Conservation (phyloP, 306 rosid species). For the Lathyrus tuberosus region DNA sequence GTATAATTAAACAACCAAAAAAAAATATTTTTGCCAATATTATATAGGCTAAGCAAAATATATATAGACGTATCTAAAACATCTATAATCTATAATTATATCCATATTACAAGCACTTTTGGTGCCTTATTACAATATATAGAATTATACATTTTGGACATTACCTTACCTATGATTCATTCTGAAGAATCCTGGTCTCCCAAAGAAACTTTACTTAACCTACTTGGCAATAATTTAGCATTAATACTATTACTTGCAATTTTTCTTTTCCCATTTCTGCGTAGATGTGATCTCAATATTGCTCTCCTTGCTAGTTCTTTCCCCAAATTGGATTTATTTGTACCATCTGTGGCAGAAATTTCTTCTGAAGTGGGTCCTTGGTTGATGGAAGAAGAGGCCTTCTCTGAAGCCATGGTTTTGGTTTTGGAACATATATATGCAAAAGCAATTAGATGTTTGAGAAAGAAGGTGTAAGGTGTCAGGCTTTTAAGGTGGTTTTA, state of each 20-base stretch:
- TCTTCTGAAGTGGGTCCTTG: constrained; percentile 49
- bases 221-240: constrained; percentile 60
- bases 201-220: constrained; percentile 74
- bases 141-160: constrained; percentile 22
- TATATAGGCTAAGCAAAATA: too few species aligned
- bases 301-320: constrained; percentile 74
- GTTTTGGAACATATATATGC: background rate
- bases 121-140: constrained; percentile 22
- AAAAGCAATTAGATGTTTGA: background rate
- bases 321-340: constrained; percentile 47
- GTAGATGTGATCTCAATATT: constrained; percentile 55
- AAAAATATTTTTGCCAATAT: too few species aligned
- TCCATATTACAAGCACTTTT: background rate
- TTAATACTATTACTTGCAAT: constrained; percentile 33
- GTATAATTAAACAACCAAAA: too few species aligned
- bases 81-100: too few species aligned
- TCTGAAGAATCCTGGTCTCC: constrained; percentile 59
- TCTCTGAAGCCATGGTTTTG: constrained; percentile 59
- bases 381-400: constrained; percentile 43
- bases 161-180: constrained; percentile 40
- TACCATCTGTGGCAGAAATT: constrained; percentile 23
- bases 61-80: too few species aligned
- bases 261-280: constrained; percentile 49
- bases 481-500: constrained; percentile 41
- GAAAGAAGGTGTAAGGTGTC: constrained; percentile 2